Evolutionary conservation across 257 asterid genomes (phyloP), one percentile per base, ranked within the genome.

Genomic region (Echium plantagineum): DNA sequence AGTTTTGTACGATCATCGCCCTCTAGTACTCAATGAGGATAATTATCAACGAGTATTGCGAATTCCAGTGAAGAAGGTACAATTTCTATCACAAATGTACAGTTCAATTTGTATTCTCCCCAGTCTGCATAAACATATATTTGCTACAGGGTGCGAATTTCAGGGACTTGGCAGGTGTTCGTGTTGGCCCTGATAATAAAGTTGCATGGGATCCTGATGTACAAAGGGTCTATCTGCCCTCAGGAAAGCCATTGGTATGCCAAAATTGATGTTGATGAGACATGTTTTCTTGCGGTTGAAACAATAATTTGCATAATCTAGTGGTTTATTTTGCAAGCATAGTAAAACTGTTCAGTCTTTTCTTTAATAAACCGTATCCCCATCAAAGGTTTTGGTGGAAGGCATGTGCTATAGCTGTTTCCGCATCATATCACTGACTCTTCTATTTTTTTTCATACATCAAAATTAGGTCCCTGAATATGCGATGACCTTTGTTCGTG

Each of bases 161-260:
- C 9, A 74, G 98, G 63, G 74, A 85, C 63, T 62, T 91, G 47
- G 69, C 77, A 0, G 96, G 97, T 6, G 94, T 87, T 0, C 60
- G 64, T 58, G 94, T 87, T 59, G 75, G 85, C 6, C 52, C 72
- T 0, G 86, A 78, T 55, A 88, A 82, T 19, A 81, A 71, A 63
- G 98, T 84, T 7, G 83, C 82, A 63, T 84, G 81, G 83, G 94
- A 88, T 64, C 84, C 89, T 0, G 32, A 60, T 9, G 71, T 83
- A 0, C 64, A 70, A 55, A 82, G 98, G 42, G 47, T 58, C 4
- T 52, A 32, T 4, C 32, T 91, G 28, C 20, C 86, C 48, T 88
- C 98, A 0, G 96, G 96, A 46, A 91, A 91, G 68, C 94, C 93
- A 18, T 69, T 90, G 90, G 98, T 89, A 89, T 5, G 54, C 70